Base-by-base conservation (phyloP, 805 yeast genomes). In the Phaffomyces opuntiae region DNA sequence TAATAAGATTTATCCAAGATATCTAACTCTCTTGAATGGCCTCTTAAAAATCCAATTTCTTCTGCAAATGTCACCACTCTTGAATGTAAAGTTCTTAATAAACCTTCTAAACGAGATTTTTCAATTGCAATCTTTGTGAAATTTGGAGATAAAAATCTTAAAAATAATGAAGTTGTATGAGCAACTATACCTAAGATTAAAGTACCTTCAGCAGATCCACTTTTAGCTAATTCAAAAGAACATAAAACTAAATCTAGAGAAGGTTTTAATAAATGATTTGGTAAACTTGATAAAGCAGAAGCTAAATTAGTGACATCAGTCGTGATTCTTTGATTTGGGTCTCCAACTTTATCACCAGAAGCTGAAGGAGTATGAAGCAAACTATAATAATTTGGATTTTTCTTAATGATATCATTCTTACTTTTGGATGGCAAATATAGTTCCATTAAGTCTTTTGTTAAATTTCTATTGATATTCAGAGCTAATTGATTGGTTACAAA, bases 191-290 rank as follows among this genome's bases (percentile, higher is more conserved):
- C 96, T 29, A 90, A 70, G 3, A 85, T 75, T 40, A 90, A 61
- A 0, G 88, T 83, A 7, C 90, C 90, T 63, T 85, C 95, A 5
- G 90, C 73, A 57, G 70, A 68, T 40, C 69, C 68, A 24, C 63
- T 60, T 40, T 67, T 65, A 17, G 66, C 67, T 48, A 89, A 72
- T 62, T 86, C 87, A 63, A 82, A 80, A 1, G 95, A 91, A 61
- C 95, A 86, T 33, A 89, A 69, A 19, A 83, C 63, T 53, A 89
- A 74, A 65, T 89, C 96, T 44, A 89, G 69, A 6, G 84, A 70
- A 2, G 97, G 96, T 60, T 87, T 87, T 50, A 91, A 72, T 24
- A 90, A 64, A 61, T 90, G 95, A 24, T 91, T 83, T 16, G 95
- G 90, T 42, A 90, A 72, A 42, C 79, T 70, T 3, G 95, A 78